Evolutionary conservation across 139 green algal species (phyloP), one percentile per base, ranked within the genome.

Genomic region (Prasinococcaceae sp.): DNA sequence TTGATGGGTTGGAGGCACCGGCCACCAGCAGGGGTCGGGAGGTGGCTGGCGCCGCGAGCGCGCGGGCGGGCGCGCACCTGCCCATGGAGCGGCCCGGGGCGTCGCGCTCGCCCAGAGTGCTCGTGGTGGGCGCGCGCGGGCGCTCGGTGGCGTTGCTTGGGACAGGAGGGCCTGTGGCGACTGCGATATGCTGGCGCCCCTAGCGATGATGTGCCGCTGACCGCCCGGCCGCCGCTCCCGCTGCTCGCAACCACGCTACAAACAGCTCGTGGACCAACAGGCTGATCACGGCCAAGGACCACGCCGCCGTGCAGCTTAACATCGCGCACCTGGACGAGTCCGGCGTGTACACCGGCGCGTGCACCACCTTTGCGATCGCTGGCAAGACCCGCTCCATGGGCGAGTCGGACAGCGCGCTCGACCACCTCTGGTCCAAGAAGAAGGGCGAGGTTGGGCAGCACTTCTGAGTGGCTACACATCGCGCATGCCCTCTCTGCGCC

Each of bases 211-310:
- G 9, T 24, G 41, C 41, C 17, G 9, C 26, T 33, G 5, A 37
- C 8, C 6, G 6, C 24, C 26, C 14, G 24, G 10, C 24, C 39
- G 17, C 8, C 25, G 4, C 8, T 25, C 28, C 39, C 39, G 23
- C 16, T 17, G n/a, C n/a, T n/a, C n/a, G n/a, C n/a, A 41, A n/a
- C n/a, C n/a, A n/a, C n/a, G n/a, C n/a, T n/a, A n/a, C n/a, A 27
- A 60, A 65, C 82, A 97, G 88, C 78, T 90, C 90, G 16, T 94
- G 84, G 82, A 97, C 83, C 39, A 95, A 96, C 84, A 90, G 94
- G 74, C 76, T 99, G 39, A 98, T 99, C 78, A 86, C 78, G 2
- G 85, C 92, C 44, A 96, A 96, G 79, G 92, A 99, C 75, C 87
- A 97, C 61, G 85, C 77, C 30, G 74, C 60, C 60, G 79, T 99